Evolutionary conservation across 2,329 filamentous ascomycete species (phyloP), one percentile per base, ranked within the genome.

Genomic region (Alternaria postmessia): DNA sequence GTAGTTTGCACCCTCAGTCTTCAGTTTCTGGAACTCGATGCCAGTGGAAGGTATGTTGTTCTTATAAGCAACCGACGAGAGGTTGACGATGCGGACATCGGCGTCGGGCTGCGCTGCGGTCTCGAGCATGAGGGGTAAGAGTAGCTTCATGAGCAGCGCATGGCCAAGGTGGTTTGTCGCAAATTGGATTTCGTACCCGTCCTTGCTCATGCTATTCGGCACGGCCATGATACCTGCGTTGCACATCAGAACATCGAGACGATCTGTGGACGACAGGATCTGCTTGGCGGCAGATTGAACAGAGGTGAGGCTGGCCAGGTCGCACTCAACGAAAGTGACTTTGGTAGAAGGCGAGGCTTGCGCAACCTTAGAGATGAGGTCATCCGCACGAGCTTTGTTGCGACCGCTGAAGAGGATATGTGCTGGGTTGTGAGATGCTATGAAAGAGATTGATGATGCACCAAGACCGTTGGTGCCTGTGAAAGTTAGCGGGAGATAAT

Each of bases 91-190:
- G 18, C 84, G 78, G 3, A 84, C 82, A 54, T 84, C 82, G 6
- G 76, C 66, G n/a, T 67, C 67, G 0, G 72, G 70, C 20, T 72
- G 18, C 57, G 76, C 62, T 9, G 81, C 79, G 0, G 83, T 84
- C 22, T 74, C 61, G 9, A 78, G 72, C 44, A 85, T 66, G 0
- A 70, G 72, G 1, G 81, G 81, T 1, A 83, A 66, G 1, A 85
- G 76, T 1, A 83, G 73, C 42, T 80, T 81, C 7, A 78, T 83
- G 14, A 85, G 65, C 0, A 84, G 74, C 3, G 81, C 80, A 59
- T 83, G 83, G 16, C 82, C 83, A 57, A 85, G 71, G 72, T 84
- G 80, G 63, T 85, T 85, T 7, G 80, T 84, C 24, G 81, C 83
- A 59, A 85, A 81, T 54, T 84, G 82, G 22, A 81, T 75, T 65